A percentile compares a stretch with the other conserved stretches of the same genome.
Evolutionary conservation across 192 early-diverging fungal species (phyloP).

Genomic region (Coemansia asiatica): DNA sequence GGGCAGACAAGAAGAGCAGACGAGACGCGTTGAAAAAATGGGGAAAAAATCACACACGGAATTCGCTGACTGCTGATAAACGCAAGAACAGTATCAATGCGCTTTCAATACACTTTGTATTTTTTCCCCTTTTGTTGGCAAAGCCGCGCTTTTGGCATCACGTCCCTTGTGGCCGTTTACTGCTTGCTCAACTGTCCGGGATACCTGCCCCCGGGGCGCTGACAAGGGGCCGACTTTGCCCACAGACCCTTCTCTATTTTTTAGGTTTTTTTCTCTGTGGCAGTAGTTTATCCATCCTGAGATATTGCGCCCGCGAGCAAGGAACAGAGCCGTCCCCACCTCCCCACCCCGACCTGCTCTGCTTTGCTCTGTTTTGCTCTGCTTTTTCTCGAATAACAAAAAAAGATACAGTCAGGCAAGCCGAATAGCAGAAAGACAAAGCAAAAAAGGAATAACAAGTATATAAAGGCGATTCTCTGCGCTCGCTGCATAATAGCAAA

Average conservation of each 20-base stretch:
- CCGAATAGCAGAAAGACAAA: not conserved
- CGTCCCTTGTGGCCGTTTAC: not conserved
- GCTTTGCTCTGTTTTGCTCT: too few species aligned
- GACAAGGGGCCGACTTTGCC: not conserved
- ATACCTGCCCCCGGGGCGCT: not conserved
- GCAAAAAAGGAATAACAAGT: too few species aligned
- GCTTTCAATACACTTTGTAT: conserved; percentile 5
- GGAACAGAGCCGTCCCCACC: too few species aligned
- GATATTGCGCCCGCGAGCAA: too few species aligned
- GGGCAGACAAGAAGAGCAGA: not conserved
- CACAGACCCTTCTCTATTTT: not conserved
- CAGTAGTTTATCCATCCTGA: conserved; percentile 2
- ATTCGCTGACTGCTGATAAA: not conserved
- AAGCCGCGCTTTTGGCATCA: not conserved
- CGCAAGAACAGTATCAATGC: conserved; percentile 6
- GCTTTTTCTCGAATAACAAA: not conserved
- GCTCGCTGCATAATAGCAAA: not conserved
- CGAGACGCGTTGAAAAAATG: not conserved
- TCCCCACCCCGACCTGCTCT: too few species aligned
- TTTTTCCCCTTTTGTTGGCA: not conserved
- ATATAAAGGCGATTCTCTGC: not conserved
- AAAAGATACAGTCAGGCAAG: not conserved
- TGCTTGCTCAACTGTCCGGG: not conserved
- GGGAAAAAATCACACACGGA: not conserved
- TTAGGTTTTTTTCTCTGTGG: not conserved